Percentiles rank a stretch among this genome's conserved stretches.
Evolutionary conservation across 2,329 filamentous ascomycete species (phyloP).

Genomic region (Aureobasidium sp.): DNA sequence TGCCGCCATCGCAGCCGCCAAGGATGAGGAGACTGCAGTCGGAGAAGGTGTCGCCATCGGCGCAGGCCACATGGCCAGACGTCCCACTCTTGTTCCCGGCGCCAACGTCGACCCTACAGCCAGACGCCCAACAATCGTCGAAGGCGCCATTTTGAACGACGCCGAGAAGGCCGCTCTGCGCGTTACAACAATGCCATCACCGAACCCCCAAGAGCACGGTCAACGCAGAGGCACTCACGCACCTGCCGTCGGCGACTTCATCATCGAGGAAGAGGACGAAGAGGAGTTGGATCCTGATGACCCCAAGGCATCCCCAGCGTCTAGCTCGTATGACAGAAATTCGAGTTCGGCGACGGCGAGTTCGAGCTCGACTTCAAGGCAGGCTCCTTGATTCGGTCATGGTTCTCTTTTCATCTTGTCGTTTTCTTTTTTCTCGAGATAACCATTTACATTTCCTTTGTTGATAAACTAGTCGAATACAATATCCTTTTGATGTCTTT

Average conservation of each 20-base stretch:
- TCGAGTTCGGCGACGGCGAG: not conserved
- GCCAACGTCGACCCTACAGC: not conserved
- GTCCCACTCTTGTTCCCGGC: not conserved
- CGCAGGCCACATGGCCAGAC: not conserved
- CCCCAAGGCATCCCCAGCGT: not conserved
- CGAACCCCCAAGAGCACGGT: not conserved
- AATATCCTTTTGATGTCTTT: not conserved
- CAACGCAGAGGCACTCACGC: not conserved
- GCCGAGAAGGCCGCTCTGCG: conserved; percentile 3
- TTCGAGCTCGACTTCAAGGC: not conserved
- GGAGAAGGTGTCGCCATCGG: not conserved
- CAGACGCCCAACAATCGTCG: conserved; percentile 2
- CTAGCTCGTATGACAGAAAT: not conserved
- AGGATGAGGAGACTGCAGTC: not conserved
- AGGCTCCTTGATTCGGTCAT: conserved; percentile 14
- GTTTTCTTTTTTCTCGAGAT: not conserved
- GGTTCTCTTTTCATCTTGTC: not conserved
- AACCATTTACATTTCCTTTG: not conserved
- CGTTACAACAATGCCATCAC: not conserved
- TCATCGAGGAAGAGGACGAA: conserved; percentile 3
- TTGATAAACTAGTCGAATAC: not conserved
- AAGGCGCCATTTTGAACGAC: conserved; percentile 4
- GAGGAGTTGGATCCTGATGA: conserved; percentile 2
- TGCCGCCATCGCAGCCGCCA: not conserved
- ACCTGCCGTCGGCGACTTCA: not conserved